phyloP scores from a whole-genome alignment of 2,329 filamentous ascomycete species.

The Epichloe uncinata region DNA sequence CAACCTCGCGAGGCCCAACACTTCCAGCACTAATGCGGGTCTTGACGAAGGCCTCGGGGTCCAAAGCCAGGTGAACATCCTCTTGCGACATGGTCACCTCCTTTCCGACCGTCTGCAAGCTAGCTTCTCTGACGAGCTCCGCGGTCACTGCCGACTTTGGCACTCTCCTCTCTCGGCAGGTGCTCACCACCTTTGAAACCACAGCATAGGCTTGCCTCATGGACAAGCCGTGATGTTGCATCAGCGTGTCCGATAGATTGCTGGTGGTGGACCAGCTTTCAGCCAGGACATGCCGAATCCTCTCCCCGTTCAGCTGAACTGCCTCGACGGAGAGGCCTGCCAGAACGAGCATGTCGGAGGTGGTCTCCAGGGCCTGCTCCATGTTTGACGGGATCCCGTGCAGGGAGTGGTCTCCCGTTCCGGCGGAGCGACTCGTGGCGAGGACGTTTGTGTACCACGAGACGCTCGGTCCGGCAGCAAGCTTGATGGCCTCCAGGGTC shows the following conservation, averaged over 20 bases:
- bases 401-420: background rate
- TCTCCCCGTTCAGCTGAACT: background rate
- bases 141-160: background rate
- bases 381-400: background rate
- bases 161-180: background rate
- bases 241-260: background rate
- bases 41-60: background rate
- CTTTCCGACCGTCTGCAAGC: background rate
- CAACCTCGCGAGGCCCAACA: background rate
- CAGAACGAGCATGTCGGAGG: background rate
- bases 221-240: background rate
- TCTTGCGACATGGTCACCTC: background rate
- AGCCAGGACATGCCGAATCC: background rate
- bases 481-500: background rate
- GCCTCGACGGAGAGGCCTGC: background rate
- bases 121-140: background rate
- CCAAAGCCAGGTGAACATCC: background rate
- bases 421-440: background rate
- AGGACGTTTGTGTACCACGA: background rate
- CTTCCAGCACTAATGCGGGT: background rate
- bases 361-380: background rate
- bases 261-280: background rate
- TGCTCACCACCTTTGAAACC: background rate
- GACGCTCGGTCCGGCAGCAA: background rate
- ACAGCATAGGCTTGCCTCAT: background rate